Base-by-base conservation (phyloP, 1,284 basidiomycete species). In the Fistulinella staudtii region DNA sequence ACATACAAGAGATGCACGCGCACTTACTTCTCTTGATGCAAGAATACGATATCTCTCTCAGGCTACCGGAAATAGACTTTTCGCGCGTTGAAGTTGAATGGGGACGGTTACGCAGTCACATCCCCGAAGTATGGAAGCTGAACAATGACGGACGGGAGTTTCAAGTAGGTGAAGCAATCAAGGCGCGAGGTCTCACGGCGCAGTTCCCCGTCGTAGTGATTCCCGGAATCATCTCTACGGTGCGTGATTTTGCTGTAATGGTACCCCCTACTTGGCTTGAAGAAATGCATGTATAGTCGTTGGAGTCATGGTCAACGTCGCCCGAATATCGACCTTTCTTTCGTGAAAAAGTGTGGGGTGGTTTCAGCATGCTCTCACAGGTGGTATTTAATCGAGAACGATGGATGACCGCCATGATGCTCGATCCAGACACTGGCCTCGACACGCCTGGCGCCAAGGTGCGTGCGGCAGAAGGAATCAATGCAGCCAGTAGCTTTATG, bases 391-490 rank as follows among this genome's bases (percentile, higher is more conserved):
- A 92, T 58, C 84, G 84, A 52, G 85, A 87, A 36, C 76, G 74
- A 49, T 99, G 96, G 96, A 86, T 98, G 53, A 68, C 82, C 22
- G 85, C 93, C 0, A 81, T 99, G 67, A 84, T 89, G 71, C 79
- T 99, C 8, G 95, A 99, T 65, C 85, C 90, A 1, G 72, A 84
- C 28, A 96, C 94, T 0, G 96, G 95, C 0, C 74, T 99, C 5
- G 95, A 99, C 61, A 91, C 92, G 1, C 79, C 82, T 0, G 89
- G 83, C n/a, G 82, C 84, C 48, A 95, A 93, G 64, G 82, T 98
- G 36, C 77, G 95, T 27, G 91, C 94, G 8, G 93, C 91, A 0
- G 91, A 98, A 65, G 94, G 89, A 1, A 79, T 91, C n/a, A 82
- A 87, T 53, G 91, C 90, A 3, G 91, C 92, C 6, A 91, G 86